A percentile compares a stretch with the other conserved stretches of the same genome.
Evolutionary conservation across 2,329 filamentous ascomycete genomes (phyloP).

Genomic region (Alternaria sp.): DNA sequence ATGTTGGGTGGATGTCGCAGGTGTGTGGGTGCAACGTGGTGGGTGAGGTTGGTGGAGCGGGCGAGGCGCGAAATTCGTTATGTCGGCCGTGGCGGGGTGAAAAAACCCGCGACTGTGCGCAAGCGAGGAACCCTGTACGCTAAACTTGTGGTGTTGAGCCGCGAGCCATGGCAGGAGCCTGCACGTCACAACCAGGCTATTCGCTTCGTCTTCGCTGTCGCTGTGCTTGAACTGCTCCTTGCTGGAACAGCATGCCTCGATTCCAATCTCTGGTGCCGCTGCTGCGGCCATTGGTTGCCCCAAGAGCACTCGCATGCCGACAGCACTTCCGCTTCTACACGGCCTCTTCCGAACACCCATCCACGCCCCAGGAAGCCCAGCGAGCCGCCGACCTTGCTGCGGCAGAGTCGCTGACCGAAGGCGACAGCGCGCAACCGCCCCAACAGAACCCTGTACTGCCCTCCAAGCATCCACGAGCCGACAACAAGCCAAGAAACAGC

Average conservation of each 20-base stretch:
- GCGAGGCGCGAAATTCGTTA: conserved; percentile 24
- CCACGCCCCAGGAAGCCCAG: conserved; percentile 42
- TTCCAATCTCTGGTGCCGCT: conserved; percentile 50
- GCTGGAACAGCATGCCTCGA: conserved; percentile 43
- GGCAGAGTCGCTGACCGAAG: conserved; percentile 46
- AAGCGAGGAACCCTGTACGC: conserved; percentile 47
- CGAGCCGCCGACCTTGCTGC: conserved; percentile 45
- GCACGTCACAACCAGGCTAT: conserved; percentile 5
- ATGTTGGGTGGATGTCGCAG: conserved; percentile 44
- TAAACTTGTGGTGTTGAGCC: conserved; percentile 48
- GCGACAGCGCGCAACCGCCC: conserved; percentile 42
- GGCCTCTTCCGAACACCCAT: conserved; percentile 37
- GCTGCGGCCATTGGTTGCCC: conserved; percentile 52
- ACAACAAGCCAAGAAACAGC: conserved; percentile 12
- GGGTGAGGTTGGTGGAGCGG: conserved; percentile 19
- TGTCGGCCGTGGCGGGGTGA: conserved; percentile 27
- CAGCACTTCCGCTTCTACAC: conserved; percentile 55
- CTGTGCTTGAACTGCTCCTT: background rate
- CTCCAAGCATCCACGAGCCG: conserved; percentile 22
- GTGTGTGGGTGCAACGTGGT: conserved; percentile 9
- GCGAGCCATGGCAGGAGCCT: conserved; percentile 20
- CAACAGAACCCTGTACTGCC: conserved; percentile 34
- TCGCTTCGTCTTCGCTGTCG: background rate
- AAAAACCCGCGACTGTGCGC: conserved; percentile 49
- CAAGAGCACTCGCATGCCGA: conserved; percentile 47